phyloP scores from a whole-genome alignment of 1,139 yeast species.

The Hyphopichia burtonii region DNA sequence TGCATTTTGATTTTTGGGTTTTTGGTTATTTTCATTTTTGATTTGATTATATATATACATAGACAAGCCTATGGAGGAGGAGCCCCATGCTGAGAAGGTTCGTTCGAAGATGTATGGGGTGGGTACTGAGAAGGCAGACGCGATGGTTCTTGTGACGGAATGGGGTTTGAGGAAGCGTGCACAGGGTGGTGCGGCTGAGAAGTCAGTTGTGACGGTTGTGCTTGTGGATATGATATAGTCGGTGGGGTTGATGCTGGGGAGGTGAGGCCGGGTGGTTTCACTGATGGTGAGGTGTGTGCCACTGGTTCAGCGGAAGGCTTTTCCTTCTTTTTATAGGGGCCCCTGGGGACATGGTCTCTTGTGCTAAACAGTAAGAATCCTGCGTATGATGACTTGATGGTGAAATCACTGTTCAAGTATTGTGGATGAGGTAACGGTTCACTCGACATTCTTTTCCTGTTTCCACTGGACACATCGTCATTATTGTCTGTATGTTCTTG shows the following conservation, averaged over 20 bases:
- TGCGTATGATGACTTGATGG: slow-evolving; percentile 29
- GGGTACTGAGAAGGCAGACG: too few species aligned
- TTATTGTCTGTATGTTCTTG: background rate
- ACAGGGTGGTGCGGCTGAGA: background rate
- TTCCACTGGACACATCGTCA: background rate
- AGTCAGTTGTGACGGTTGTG: background rate
- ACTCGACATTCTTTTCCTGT: background rate
- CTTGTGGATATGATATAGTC: background rate
- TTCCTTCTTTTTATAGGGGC: background rate
- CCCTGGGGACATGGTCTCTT: slow-evolving; percentile 7
- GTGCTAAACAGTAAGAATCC: slow-evolving; percentile 33
- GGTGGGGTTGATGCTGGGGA: background rate
- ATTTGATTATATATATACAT: too few species aligned
- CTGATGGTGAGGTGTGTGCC: background rate
- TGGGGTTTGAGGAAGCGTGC: too few species aligned
- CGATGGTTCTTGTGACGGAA: too few species aligned
- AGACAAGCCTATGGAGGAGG: too few species aligned
- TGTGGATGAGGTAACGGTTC: slow-evolving; percentile 32
- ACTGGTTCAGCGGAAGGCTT: background rate
- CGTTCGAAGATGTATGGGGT: too few species aligned
- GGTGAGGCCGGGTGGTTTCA: background rate
- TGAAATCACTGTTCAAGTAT: slow-evolving; percentile 28
- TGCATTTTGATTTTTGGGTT: background rate
- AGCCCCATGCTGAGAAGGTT: too few species aligned
- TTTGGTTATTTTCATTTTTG: background rate